Conservation (phyloP, 2,329 filamentous ascomycete genomes). For the Anthostomella pinea region DNA sequence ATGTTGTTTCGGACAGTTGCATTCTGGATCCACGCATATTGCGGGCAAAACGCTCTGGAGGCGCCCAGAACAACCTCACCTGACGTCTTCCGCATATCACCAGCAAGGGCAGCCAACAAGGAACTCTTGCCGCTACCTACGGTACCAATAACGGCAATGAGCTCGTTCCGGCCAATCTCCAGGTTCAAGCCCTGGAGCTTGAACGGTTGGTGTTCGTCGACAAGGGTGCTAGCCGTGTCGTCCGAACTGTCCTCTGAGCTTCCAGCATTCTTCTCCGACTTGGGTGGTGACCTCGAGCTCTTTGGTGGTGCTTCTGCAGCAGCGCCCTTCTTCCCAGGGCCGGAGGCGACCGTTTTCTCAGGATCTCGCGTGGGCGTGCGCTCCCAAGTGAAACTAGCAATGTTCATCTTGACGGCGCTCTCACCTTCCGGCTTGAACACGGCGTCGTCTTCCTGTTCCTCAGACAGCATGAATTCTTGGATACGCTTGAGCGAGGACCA, state of each 20-base stretch:
- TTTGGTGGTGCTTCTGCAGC: slow-evolving; percentile 39
- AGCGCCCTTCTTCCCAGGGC: slow-evolving; percentile 48
- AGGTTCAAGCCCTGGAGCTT: slow-evolving; percentile 68
- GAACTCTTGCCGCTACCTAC: slow-evolving; percentile 91
- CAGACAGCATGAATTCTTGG: slow-evolving; percentile 81
- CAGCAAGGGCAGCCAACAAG: slow-evolving; percentile 81
- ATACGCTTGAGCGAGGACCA: slow-evolving; percentile 82
- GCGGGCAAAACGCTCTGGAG: slow-evolving; percentile 84
- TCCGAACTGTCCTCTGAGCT: slow-evolving; percentile 44
- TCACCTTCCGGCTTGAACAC: slow-evolving; percentile 54
- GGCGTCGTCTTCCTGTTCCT: slow-evolving; percentile 76
- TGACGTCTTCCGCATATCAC: slow-evolving; percentile 84
- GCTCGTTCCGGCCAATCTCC: slow-evolving; percentile 67
- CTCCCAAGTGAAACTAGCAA: slow-evolving; percentile 89
- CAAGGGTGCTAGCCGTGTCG: slow-evolving; percentile 53
- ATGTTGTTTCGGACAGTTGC: slow-evolving; percentile 85
- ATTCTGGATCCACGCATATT: slow-evolving; percentile 98
- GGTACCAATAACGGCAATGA: slow-evolving; percentile 82
- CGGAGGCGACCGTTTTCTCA: slow-evolving; percentile 42
- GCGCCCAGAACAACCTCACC: slow-evolving; percentile 76
- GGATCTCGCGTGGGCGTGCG: slow-evolving; percentile 54
- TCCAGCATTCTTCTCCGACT: slow-evolving; percentile 26
- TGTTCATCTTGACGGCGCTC: slow-evolving; percentile 67
- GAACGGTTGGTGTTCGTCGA: slow-evolving; percentile 65
- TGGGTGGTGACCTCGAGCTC: slow-evolving; percentile 26